Evolutionary conservation across 345 rosid genomes (phyloP).

Genomic region (Hibiscus tridactylites): DNA sequence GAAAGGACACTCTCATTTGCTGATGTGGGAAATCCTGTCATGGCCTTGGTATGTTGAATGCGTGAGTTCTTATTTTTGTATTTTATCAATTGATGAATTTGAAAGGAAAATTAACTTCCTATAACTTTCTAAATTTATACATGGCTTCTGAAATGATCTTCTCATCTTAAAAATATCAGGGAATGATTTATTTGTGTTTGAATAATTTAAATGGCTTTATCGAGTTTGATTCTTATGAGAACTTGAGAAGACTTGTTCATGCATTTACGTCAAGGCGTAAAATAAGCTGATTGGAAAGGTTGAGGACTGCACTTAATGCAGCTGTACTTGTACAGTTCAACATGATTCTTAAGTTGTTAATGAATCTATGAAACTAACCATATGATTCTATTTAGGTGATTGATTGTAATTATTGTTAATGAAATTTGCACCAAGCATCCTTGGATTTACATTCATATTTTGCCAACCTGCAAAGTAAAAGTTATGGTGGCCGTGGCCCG

Average conservation of each 20-base stretch:
- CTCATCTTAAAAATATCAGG: not conserved
- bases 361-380: not conserved
- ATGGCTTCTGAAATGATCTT: not conserved
- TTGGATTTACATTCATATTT: not conserved
- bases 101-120: not conserved
- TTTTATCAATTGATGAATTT: not conserved
- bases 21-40: not conserved
- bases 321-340: not conserved
- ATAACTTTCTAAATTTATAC: not conserved
- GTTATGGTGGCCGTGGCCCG: not conserved
- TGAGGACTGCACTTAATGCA: not conserved
- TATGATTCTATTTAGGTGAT: not conserved
- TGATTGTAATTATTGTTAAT: not conserved
- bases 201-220: not conserved
- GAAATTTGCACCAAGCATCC: not conserved
- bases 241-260: not conserved
- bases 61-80: not conserved
- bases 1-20: not conserved
- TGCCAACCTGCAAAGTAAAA: not conserved
- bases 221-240: not conserved
- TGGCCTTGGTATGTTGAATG: not conserved
- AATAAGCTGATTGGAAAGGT: not conserved
- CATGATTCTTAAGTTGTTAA: not conserved
- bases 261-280: not conserved
- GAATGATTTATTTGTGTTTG: not conserved